Base-by-base conservation (phyloP, 768 basidiomycete genomes). In the Sporobolomyces phaffii region DNA sequence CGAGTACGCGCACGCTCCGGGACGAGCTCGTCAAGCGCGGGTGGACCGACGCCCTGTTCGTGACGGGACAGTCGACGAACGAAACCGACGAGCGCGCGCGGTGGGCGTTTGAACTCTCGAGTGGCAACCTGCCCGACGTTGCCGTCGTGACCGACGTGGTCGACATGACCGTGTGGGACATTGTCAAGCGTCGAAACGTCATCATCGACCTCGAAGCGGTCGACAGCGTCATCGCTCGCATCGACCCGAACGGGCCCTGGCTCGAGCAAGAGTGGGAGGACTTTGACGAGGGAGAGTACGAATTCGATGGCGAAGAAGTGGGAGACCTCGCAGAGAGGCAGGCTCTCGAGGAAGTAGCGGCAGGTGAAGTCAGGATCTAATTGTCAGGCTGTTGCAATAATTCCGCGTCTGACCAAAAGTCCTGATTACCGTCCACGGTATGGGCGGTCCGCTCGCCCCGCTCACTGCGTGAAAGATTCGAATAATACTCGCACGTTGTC, bases 181-280 rank as follows among this genome's bases (percentile, higher is more conserved):
- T 90, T 45, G 78, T 97, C 64, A 88, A 85, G 78, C 90, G 90
- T 85, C 84, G 85, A 64, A 84, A 88, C 73, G 78, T 92, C 34
- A 81, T 96, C 40, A 74, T 97, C 76, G 93, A 97, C 75, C 75
- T 87, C 65, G 83, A 84, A 60, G 90, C 91, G 4, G 85, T 92
- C n/a, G 86, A 91, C 41, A 83, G 81, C 72, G 82, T 91, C 49
- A 62, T 65, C n/a, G 53, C 48, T 38, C 64, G 74, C 17, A 47
- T 68, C 15, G 71, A 72, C 66, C 71, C 71, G 50, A 36, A 62
- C 33, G 88, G 90, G 77, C 80, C 81, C 71, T 83, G 80, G 48
- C 79, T 90, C 33, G 80, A 81, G 68, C 85, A 85, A 52, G 73
- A 69, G 47, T 67, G 53, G 50, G 67, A 68, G 51, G 57, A 59